Percentiles rank a stretch among this genome's conserved stretches.
These are phyloP conservation scores for Tricholomella constricta DNA, from an alignment of 768 basidiomycete species.

Conservation along the genomic window DNA sequence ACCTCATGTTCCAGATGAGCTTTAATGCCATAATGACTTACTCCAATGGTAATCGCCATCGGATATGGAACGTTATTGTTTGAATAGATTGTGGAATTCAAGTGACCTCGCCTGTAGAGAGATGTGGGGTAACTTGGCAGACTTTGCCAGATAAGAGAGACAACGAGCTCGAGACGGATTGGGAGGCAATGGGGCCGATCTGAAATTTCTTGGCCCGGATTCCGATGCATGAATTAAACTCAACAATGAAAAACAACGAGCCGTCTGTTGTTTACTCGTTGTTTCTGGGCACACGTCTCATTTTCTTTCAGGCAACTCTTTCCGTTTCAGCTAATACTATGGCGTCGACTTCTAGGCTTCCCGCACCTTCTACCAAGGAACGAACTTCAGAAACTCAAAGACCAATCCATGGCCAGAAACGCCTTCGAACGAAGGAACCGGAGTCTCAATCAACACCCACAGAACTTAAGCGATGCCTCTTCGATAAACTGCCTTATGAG, in stretches of 20 bases:
- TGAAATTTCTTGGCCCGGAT: no score
- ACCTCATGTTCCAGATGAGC: conserved; percentile 3
- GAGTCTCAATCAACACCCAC: neutral
- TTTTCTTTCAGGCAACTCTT: neutral
- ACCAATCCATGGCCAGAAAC: no score
- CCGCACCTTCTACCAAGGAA: neutral
- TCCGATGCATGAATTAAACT: neutral
- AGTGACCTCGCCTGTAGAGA: no score
- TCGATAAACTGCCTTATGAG: conserved; percentile 55
- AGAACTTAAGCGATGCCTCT: conserved; percentile 1
- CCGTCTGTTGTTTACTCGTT: no score
- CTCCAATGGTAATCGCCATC: neutral
- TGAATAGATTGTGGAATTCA: no score
- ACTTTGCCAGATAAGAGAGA: no score
- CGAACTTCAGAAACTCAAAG: no score
- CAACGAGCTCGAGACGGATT: no score
- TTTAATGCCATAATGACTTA: neutral
- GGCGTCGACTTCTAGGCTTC: neutral
- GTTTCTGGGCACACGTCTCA: neutral
- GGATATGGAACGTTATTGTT: no score
- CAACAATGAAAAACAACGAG: neutral
- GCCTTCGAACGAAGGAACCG: neutral
- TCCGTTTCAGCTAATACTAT: neutral
- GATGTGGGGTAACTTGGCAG: no score
- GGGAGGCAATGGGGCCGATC: no score